Evolutionary conservation across 768 basidiomycete genomes (phyloP), one percentile per base, ranked within the genome.

Genomic region (Megacollybia marginata): DNA sequence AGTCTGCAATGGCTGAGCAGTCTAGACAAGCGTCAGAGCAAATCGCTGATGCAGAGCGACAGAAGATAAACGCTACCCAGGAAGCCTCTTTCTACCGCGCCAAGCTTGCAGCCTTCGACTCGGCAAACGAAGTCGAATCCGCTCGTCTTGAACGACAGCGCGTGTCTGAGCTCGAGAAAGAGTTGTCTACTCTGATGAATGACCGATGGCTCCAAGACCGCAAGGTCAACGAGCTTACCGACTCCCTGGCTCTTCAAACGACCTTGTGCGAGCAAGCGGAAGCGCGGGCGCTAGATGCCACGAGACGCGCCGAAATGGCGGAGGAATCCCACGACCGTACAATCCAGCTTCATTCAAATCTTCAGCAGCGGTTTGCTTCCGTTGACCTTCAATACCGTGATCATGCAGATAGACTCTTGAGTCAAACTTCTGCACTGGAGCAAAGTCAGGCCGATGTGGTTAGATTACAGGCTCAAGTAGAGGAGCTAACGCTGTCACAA

Each of bases 1-100:
- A 92, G 89, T 78, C 79, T n/a, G 72, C 76, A 33, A 72, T 93
- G 59, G 73, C 77, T 12, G 83, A 82, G 47, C 91, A 95, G 64
- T 87, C 89, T 1, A 81, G 76, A 42, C 74, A 75, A 47, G 79
- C 85, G 2, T 91, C 92, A 2, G 84, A 89, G 40, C 83, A 82
- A 36, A 65, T 96, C 9, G 73, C 80, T 4, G 88, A 92, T 47
- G 86, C 89, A 0, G 91, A 94, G 54, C 80, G 87, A 46, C 67
- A 82, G 54, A 85, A 86, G 53, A 64, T 74, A 7, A 83, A 79
- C 40, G 96, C 96, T 1, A 68, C 88, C 8, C 91, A 98, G 65
- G 96, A 99, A 66, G 88, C 94, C 2, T 91, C 93, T 1, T 97
- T 88, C 69, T 96, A 93, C 63, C 90, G 94, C 46, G 90, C 94